Evolutionary conservation across 2,329 filamentous ascomycete genomes (phyloP), one percentile per base, ranked within the genome.

Genomic region (Xylaria arbuscula): DNA sequence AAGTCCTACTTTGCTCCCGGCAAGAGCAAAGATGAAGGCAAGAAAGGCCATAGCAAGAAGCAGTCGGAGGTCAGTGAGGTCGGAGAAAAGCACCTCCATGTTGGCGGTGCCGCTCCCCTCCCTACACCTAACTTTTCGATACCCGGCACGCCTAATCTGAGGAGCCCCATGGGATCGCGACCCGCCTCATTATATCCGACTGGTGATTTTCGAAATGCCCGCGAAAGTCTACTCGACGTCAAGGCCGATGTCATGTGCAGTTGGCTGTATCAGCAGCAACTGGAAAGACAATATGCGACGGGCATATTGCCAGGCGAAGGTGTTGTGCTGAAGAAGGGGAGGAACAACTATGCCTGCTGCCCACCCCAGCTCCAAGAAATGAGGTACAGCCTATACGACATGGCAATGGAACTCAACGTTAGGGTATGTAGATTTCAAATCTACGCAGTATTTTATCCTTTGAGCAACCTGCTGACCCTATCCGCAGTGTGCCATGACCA

Each of bases 241-340:
- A 88, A 87, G 75, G 83, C 82, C 71, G 87, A 90, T 75, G 85
- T 91, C 70, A 87, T 89, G 83, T 88, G 88, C 73, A 89, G 86
- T 72, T 90, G 86, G 83, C 82, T 91, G 2, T 87, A 89, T 75
- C 85, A 88, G 67, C 86, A 88, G 73, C 88, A 90, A 70, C 81
- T 88, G 70, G 86, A 89, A 71, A 79, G 77, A 67, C 80, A 81
- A 69, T 82, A 80, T 72, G 76, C 77, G 6, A 79, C 79, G 10
- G 78, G 80, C 42, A 70, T 77, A 55, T 71, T 81, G 55, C 77
- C 79, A 3, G 80, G 77, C 45, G 80, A 82, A 66, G 80, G 81
- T 28, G 79, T 80, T 6, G 78, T 82, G n/a, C 69, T 82, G 54
- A 82, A 82, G 73, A 80, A 80, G 68, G 72, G 75, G 11, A 78